Evolutionary conservation across 306 rosid species (phyloP).

Genomic region (Lupinus albus): DNA sequence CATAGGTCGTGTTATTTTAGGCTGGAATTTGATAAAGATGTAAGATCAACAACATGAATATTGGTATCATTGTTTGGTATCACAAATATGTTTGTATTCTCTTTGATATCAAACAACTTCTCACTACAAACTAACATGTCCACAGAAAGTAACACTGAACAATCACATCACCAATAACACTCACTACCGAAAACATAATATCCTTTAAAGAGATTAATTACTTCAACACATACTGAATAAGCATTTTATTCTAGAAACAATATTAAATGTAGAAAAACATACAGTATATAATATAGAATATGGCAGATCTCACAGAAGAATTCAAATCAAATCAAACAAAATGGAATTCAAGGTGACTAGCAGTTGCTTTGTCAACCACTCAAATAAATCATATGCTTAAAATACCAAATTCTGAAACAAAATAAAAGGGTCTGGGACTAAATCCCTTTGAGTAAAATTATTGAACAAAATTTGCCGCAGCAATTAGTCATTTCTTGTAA

Average conservation of each 20-base stretch:
- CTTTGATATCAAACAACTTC: too few relatives aligned
- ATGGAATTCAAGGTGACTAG: slow-evolving; percentile 34
- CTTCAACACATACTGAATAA: not conserved
- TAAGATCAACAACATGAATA: too few relatives aligned
- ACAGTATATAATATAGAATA: not conserved
- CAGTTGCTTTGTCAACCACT: slow-evolving; percentile 46
- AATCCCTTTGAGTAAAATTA: slow-evolving; percentile 58
- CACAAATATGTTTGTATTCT: too few relatives aligned
- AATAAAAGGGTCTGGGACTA: slow-evolving; percentile 41
- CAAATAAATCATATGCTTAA: slow-evolving; percentile 40
- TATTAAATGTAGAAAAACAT: not conserved
- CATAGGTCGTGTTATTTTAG: too few relatives aligned
- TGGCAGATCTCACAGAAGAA: slow-evolving; percentile 17
- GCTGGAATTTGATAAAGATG: too few relatives aligned
- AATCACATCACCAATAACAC: too few relatives aligned
- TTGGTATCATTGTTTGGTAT: too few relatives aligned
- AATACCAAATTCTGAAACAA: slow-evolving; percentile 42
- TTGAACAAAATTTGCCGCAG: slow-evolving; percentile 58
- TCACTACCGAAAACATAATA: too few relatives aligned
- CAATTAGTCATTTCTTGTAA: slow-evolving; percentile 39
- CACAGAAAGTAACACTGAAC: too few relatives aligned
- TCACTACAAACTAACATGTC: too few relatives aligned
- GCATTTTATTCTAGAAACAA: slow-evolving; percentile 16
- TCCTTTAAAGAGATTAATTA: too few relatives aligned
- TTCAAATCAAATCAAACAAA: slow-evolving; percentile 41